Evolutionary conservation across 2,329 filamentous ascomycete species (phyloP).

Genomic region (Penicillium capsulatum): DNA sequence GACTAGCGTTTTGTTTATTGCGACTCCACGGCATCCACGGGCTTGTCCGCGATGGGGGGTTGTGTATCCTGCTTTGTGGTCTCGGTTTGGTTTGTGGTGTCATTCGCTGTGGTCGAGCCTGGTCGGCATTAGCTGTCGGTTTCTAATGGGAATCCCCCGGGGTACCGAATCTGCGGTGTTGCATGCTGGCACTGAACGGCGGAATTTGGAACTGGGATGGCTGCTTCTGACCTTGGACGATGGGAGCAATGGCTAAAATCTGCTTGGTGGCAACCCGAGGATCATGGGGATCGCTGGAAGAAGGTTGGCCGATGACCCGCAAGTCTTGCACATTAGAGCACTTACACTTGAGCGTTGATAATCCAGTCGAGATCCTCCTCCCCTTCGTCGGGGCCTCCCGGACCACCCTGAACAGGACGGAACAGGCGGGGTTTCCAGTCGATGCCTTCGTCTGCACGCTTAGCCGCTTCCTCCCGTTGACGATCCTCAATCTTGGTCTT

Average conservation of each 20-base stretch:
- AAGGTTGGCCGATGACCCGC: neutral
- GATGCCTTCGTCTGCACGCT: constrained; percentile 68
- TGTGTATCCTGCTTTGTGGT: constrained; percentile 36
- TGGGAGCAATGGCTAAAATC: constrained; percentile 79
- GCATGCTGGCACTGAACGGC: constrained; percentile 33
- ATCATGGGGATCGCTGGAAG: constrained; percentile 56
- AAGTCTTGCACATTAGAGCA: constrained; percentile 6
- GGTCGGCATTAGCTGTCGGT: constrained; percentile 18
- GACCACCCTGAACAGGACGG: constrained; percentile 65
- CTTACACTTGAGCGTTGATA: constrained; percentile 79
- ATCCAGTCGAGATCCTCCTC: constrained; percentile 94
- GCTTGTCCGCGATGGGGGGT: constrained; percentile 40
- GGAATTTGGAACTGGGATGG: constrained; percentile 56
- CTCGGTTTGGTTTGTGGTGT: constrained; percentile 8
- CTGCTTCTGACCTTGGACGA: constrained; percentile 70
- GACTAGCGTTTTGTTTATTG: constrained; percentile 8
- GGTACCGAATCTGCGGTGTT: constrained; percentile 6
- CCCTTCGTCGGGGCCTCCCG: constrained; percentile 68
- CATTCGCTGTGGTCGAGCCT: constrained; percentile 10
- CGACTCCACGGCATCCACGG: constrained; percentile 42
- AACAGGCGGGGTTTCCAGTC: constrained; percentile 91
- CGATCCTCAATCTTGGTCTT: constrained; percentile 95
- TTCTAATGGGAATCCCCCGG: constrained; percentile 4
- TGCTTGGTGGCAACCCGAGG: constrained; percentile 72
- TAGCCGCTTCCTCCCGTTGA: constrained; percentile 83